Percentiles rank a stretch among this genome's conserved stretches.
Evolutionary conservation across 441 rosid genomes (phyloP).

Genomic region (Brassica hybrid): DNA sequence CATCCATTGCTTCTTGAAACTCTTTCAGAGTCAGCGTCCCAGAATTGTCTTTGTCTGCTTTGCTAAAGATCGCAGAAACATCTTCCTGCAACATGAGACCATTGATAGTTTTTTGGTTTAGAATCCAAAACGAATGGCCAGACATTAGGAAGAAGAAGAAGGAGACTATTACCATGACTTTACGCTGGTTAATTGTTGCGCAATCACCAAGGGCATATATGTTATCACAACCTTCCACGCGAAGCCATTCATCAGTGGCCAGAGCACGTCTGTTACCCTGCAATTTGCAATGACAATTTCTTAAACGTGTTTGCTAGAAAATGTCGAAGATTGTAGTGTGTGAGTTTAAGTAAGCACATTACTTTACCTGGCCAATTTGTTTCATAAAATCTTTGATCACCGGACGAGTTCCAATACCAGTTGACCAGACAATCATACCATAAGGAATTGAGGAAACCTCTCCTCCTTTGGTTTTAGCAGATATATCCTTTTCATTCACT

Average conservation of each 20-base stretch:
- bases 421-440: constrained; percentile 99
- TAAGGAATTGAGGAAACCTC: constrained; percentile 67
- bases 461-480: constrained; percentile 73
- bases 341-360: constrained; percentile 4
- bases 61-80: constrained; percentile 73
- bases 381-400: constrained; percentile 89
- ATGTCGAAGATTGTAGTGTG: constrained; percentile 12
- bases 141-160: background rate
- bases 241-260: constrained; percentile 98
- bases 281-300: constrained; percentile 1
- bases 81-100: constrained; percentile 72
- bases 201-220: constrained; percentile 97
- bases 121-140: background rate
- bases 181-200: constrained; percentile 95
- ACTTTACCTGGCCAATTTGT: constrained; percentile 89
- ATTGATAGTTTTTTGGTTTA: background rate
- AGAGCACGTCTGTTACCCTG: constrained; percentile 90
- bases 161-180: constrained; percentile 70
- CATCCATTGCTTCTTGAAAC: constrained; percentile 77
- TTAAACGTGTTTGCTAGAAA: background rate
- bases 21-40: constrained; percentile 88
- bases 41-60: constrained; percentile 92
- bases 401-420: constrained; percentile 92
- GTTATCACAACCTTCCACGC: constrained; percentile 74
- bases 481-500: constrained; percentile 79